A percentile compares a stretch with the other conserved stretches of the same genome.
Evolutionary conservation across 345 rosid species (phyloP).

Genomic region (Abelmoschus esculentus): DNA sequence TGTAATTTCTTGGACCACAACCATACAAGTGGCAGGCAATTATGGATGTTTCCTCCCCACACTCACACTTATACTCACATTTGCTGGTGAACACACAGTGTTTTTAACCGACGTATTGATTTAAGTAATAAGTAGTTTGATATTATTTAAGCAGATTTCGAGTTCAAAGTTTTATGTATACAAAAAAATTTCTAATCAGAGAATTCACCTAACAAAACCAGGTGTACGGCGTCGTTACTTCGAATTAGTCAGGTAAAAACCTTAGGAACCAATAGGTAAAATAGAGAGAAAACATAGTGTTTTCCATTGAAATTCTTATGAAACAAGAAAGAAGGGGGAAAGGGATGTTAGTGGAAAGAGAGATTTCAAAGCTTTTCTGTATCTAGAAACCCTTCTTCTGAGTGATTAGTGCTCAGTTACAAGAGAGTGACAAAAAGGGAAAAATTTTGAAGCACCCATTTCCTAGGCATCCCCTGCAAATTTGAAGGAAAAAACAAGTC

Average conservation of each 20-base stretch:
- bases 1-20: conserved; percentile 22
- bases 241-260: too few relatives aligned
- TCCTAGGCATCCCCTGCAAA: conserved; percentile 31
- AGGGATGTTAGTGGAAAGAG: background rate
- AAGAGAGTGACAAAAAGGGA: background rate
- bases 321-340: background rate
- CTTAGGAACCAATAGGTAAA: too few relatives aligned
- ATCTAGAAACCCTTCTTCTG: conserved; percentile 8
- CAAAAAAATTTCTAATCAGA: too few relatives aligned
- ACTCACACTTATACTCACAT: too few relatives aligned
- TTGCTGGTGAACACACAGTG: background rate
- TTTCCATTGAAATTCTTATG: background rate
- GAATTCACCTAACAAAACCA: too few relatives aligned
- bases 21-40: conserved; percentile 3
- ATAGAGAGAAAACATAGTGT: background rate
- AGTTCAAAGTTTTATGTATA: too few relatives aligned
- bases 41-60: background rate
- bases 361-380: conserved; percentile 10
- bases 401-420: conserved; percentile 11
- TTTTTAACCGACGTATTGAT: background rate
- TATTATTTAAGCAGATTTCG: too few relatives aligned
- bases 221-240: too few relatives aligned
- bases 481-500: background rate
- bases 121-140: too few relatives aligned
- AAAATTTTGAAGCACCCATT: background rate